These are phyloP conservation scores for Penicillium digitatum DNA, from an alignment of 2,329 filamentous ascomycete genomes.

Conservation along the genomic window DNA sequence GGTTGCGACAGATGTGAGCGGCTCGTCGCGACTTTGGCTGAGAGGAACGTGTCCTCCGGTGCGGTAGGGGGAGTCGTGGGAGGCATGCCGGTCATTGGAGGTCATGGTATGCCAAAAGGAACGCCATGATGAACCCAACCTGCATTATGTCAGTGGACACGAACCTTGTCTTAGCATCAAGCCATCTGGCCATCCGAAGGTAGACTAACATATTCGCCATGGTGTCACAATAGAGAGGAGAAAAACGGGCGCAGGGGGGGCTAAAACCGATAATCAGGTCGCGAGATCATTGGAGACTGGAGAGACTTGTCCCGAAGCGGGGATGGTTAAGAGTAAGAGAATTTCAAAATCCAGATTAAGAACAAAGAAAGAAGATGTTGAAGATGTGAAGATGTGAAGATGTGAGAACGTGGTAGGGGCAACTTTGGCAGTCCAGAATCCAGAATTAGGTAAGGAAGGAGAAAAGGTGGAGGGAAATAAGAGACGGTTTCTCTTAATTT, in stretches of 20 bases:
- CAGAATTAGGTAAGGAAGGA: slow-evolving; percentile 17
- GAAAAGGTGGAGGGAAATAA: slow-evolving; percentile 7
- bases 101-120: slow-evolving; percentile 94
- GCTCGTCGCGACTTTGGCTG: slow-evolving; percentile 72
- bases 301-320: background rate
- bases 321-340: background rate
- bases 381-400: background rate
- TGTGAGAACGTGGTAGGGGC: slow-evolving; percentile 5
- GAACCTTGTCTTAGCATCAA: background rate
- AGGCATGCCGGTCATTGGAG: slow-evolving; percentile 77
- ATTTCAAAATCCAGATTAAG: background rate
- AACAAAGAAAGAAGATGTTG: background rate
- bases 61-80: slow-evolving; percentile 87
- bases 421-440: slow-evolving; percentile 3
- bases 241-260: slow-evolving; percentile 5
- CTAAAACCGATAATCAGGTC: background rate
- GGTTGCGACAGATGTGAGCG: slow-evolving; percentile 82
- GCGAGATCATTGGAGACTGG: background rate
- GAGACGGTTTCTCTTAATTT: background rate
- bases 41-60: slow-evolving; percentile 87
- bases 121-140: slow-evolving; percentile 69
- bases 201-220: slow-evolving; percentile 25
- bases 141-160: slow-evolving; percentile 29
- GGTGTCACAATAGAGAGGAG: background rate
- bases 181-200: background rate